These are phyloP conservation scores for Fusarium liriodendri DNA, from an alignment of 2,329 filamentous ascomycete genomes.

Conservation along the genomic window DNA sequence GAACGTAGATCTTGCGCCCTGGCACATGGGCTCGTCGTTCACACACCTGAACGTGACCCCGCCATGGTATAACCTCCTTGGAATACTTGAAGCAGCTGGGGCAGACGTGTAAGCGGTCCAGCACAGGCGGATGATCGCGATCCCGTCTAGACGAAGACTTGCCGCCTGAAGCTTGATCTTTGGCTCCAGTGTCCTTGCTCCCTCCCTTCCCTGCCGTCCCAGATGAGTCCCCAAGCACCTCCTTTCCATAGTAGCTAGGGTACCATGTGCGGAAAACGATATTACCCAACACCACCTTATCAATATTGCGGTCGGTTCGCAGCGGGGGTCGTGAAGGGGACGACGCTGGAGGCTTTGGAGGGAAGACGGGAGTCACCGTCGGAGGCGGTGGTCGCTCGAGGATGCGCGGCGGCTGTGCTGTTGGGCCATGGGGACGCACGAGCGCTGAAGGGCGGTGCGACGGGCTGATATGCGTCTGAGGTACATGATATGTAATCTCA, in stretches of 20 bases:
- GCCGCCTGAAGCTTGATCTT: slow-evolving; percentile 39
- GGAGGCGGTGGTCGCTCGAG: slow-evolving; percentile 44
- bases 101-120: slow-evolving; percentile 85
- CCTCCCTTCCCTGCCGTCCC: slow-evolving; percentile 45
- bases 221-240: slow-evolving; percentile 66
- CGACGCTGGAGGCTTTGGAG: slow-evolving; percentile 48
- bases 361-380: slow-evolving; percentile 48
- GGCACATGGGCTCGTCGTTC: slow-evolving; percentile 63
- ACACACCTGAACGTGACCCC: slow-evolving; percentile 69
- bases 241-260: slow-evolving; percentile 88
- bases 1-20: slow-evolving; percentile 79
- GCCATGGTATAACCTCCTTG: slow-evolving; percentile 69
- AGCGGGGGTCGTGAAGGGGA: slow-evolving; percentile 50
- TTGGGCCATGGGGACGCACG: slow-evolving; percentile 49
- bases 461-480: slow-evolving; percentile 46
- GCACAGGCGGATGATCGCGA: slow-evolving; percentile 56
- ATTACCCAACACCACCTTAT: slow-evolving; percentile 87
- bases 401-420: slow-evolving; percentile 46
- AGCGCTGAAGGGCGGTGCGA: slow-evolving; percentile 44
- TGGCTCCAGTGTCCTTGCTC: slow-evolving; percentile 44
- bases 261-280: slow-evolving; percentile 92
- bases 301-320: slow-evolving; percentile 78
- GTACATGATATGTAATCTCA: slow-evolving; percentile 55
- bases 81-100: slow-evolving; percentile 96
- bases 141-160: slow-evolving; percentile 48